Conservation (phyloP, 768 basidiomycete genomes). For the Hericium coralloides region DNA sequence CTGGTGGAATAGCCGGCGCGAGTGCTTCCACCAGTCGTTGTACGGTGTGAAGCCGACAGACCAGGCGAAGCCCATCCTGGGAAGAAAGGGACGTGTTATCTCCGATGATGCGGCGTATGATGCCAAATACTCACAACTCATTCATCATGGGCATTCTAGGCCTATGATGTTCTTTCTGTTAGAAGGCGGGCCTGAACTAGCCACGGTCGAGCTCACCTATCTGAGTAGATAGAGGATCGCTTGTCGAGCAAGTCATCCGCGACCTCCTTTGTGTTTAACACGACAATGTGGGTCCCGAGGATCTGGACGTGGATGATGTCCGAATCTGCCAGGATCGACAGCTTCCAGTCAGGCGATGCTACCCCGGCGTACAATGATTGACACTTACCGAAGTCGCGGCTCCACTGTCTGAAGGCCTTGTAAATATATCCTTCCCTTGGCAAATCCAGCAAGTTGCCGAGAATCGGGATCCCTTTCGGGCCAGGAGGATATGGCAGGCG, state of each 20-base stretch:
- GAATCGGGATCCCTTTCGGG: constrained; percentile 8
- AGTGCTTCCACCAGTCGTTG: constrained; percentile 25
- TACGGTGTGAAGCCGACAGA: constrained; percentile 21
- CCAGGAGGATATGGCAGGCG: constrained; percentile 16
- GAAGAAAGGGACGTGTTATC: background rate
- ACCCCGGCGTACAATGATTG: background rate
- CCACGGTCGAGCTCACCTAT: constrained; percentile 8
- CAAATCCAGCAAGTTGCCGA: constrained; percentile 12
- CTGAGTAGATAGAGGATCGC: constrained; percentile 30
- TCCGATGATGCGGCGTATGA: too few relatives aligned
- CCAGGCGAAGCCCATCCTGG: constrained; percentile 14
- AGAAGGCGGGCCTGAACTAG: background rate
- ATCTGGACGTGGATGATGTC: constrained; percentile 22
- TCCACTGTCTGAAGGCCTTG: constrained; percentile 11
- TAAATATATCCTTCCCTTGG: constrained; percentile 12
- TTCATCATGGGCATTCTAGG: constrained; percentile 14
- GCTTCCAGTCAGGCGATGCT: background rate
- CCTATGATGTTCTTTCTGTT: background rate
- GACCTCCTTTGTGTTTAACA: constrained; percentile 27
- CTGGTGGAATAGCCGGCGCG: constrained; percentile 22
- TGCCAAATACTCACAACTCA: constrained; percentile 6
- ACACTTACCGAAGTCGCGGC: constrained; percentile 8
- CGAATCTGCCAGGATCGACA: constrained; percentile 12
- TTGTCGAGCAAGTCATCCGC: constrained; percentile 30
- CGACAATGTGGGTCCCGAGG: constrained; percentile 18